These are phyloP conservation scores for Furculomyces boomerangus DNA, from an alignment of 371 early-diverging fungal genomes.

Conservation along the genomic window DNA sequence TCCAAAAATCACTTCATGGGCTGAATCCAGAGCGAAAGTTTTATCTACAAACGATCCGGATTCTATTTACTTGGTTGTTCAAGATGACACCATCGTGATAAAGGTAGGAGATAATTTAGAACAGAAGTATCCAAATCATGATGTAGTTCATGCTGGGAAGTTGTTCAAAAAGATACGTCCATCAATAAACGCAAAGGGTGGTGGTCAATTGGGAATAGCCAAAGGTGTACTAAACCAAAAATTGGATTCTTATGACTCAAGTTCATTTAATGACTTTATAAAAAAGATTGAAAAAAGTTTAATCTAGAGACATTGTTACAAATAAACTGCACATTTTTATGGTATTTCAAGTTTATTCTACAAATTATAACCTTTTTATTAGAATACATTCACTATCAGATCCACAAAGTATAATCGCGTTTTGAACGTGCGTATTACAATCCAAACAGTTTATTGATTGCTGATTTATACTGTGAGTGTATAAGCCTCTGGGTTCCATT, in stretches of 20 bases:
- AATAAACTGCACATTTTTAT: too few relatives aligned
- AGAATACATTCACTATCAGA: conserved; percentile 3
- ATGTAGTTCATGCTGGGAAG: not conserved
- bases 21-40: too few relatives aligned
- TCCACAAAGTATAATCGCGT: not conserved
- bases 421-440: not conserved
- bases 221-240: not conserved
- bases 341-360: too few relatives aligned
- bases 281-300: not conserved
- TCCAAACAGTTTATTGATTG: conserved; percentile 1
- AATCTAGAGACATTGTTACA: not conserved
- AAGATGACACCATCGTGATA: not conserved
- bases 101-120: not conserved
- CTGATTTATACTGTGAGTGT: not conserved
- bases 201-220: not conserved
- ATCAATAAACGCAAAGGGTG: not conserved
- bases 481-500: not conserved
- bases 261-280: too few relatives aligned
- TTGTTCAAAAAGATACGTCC: not conserved
- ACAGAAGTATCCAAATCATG: not conserved
- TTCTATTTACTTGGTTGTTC: too few relatives aligned
- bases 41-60: too few relatives aligned
- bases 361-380: not conserved
- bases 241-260: not conserved
- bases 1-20: too few relatives aligned